These are phyloP conservation scores for Zea mays DNA, from an alignment of 176 grass and related monocot species.

Conservation along the genomic window Zm-B73-REFERENCE-NAM-5.0 NC_050101.1:100178001-100178500, in stretches of 20 bases:
- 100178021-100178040: constrained; percentile 27
- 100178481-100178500: constrained; percentile 5
- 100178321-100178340: too few species aligned
- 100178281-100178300: constrained; percentile 20
- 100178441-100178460: neutral
- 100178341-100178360: constrained; percentile 9
- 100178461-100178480: neutral
- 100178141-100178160: constrained; percentile 60
- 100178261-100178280: constrained; percentile 53
- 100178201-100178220: constrained; percentile 65
- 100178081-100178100: constrained; percentile 13
- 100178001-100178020: constrained; percentile 74
- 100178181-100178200: constrained; percentile 83
- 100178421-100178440: neutral
- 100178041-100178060: constrained; percentile 33
- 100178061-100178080: constrained; percentile 13
- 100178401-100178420: neutral
- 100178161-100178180: constrained; percentile 83
- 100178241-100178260: constrained; percentile 69
- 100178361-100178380: neutral
- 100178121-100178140: constrained; percentile 66
- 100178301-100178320: constrained; percentile 16
- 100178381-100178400: constrained; percentile 17
- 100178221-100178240: constrained; percentile 82
- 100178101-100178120: constrained; percentile 8